Percentiles rank a stretch among this genome's conserved stretches.
phyloP scores from a whole-genome alignment of 1,284 basidiomycete genomes.

The Vanrija humicola region DNA sequence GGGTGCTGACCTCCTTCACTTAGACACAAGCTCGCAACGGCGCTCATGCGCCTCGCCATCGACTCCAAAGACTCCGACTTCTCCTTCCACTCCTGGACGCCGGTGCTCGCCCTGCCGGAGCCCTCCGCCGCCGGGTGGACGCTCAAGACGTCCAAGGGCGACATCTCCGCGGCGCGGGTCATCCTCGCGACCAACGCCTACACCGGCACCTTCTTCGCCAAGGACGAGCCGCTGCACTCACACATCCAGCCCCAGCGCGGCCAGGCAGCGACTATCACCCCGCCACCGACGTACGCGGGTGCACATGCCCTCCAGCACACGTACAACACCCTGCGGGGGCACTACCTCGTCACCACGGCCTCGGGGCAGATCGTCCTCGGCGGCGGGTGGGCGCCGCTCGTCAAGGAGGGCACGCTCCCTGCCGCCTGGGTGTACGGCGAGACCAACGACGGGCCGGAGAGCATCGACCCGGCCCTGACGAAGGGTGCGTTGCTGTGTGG shows the following conservation, averaged over 20 bases:
- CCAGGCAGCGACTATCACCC: constrained; percentile 29
- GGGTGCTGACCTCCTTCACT: no score
- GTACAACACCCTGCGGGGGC: constrained; percentile 22
- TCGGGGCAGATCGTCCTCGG: constrained; percentile 20
- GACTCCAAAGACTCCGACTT: constrained; percentile 11
- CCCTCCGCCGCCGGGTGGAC: constrained; percentile 6
- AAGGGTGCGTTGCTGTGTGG: constrained; percentile 6
- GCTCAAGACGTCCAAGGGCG: constrained; percentile 18
- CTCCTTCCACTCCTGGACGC: constrained; percentile 25
- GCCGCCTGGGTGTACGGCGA: constrained; percentile 9
- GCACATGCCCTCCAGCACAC: constrained; percentile 14
- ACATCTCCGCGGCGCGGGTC: constrained; percentile 18
- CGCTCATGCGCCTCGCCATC: constrained; percentile 21
- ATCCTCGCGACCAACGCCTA: constrained; percentile 34
- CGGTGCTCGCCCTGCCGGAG: constrained; percentile 12
- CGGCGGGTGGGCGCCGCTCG: constrained; percentile 7
- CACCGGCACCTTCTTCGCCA: constrained; percentile 24
- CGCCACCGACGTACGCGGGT: constrained; percentile 23
- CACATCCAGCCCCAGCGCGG: constrained; percentile 17
- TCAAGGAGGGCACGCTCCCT: constrained; percentile 8
- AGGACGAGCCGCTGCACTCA: constrained; percentile 1
- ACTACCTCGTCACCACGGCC: constrained; percentile 22
- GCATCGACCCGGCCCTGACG: constrained; percentile 5
- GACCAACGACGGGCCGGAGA: constrained; percentile 19
- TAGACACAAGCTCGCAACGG: constrained; percentile 30